Evolutionary conservation across 345 rosid genomes (phyloP), one percentile per base, ranked within the genome.

Genomic region (Noccaea bulbosa): DNA sequence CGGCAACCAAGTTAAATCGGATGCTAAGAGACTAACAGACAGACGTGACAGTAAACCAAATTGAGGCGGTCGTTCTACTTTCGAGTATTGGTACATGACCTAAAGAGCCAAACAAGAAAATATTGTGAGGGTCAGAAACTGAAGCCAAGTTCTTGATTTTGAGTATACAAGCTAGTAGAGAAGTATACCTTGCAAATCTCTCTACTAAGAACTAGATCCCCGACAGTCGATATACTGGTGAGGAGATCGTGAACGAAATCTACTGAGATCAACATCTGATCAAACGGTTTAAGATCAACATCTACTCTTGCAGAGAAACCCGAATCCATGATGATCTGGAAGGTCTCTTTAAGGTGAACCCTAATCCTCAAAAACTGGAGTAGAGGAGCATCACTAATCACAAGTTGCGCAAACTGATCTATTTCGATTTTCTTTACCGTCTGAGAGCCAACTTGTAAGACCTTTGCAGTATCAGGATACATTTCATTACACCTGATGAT

Each of bases 1-100:
- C 38, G 58, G 73, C 58, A 69, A 58, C 49, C 24, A 17, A 40
- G 11, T 60, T 7, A 2, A 61, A 40, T 61, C 11, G 32, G 52
- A 16, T 16, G 1, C 41, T 32, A 0, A 11, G 8, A 58, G 4
- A 10, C 1, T 24, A 24, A 7, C 33, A 11, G 0, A 15, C 33
- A 69, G 32, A 4, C 12, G 6, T 4, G 43, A 30, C 8, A 67
- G 8, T 9, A 41, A 1, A 20, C 46, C 7, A 14, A 68, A 68
- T 45, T 45, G 46, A 56, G 9, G 14, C 46, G 55, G 0, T 1
- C 11, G 54, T 45, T 45, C 37, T 4, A 12, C 1, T 6, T 14
- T 7, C 47, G 9, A 10, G 5, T 2, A 6, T 6, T 0, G 11
- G 10, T 34, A 35, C 8, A 69, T n/a, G 38, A 0, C 1, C 72